Conservation (phyloP, 352 stramenopile species). For the Globisporangium lucens region DNA sequence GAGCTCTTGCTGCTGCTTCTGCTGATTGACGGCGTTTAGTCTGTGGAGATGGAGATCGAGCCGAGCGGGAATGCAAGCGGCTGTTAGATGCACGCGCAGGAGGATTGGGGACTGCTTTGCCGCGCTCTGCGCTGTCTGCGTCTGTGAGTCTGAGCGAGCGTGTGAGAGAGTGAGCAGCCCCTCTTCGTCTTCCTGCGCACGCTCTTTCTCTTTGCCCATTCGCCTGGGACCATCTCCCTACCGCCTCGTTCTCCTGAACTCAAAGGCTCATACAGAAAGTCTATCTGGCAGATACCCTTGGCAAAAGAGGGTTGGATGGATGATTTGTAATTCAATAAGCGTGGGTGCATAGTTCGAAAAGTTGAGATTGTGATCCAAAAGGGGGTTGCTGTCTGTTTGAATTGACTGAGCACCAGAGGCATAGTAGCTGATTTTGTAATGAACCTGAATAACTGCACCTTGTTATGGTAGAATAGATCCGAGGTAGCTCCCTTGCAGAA, state of each 20-base stretch:
- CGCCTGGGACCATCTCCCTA: neutral
- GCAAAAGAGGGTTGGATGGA: neutral
- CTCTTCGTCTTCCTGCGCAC: neutral
- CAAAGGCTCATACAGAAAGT: neutral
- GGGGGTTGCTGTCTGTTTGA: neutral
- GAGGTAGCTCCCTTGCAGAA: neutral
- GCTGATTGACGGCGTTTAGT: neutral
- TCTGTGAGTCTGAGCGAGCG: neutral
- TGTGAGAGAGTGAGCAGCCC: neutral
- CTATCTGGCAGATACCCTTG: neutral
- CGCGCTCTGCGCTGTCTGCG: neutral
- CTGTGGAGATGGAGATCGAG: neutral
- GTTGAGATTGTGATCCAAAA: neutral
- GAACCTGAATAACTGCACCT: neutral
- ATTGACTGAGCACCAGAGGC: neutral
- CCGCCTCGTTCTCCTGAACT: neutral
- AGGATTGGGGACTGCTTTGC: neutral
- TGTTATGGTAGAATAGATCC: conserved; percentile 6
- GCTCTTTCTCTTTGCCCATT: neutral
- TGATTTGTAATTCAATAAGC: neutral
- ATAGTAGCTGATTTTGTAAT: neutral
- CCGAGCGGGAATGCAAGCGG: neutral
- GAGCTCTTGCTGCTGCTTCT: neutral
- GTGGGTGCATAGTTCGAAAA: neutral
- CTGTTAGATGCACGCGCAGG: neutral